phyloP scores from a whole-genome alignment of 176 grass and related monocot species.

The Aegilops sharonensis region DNA sequence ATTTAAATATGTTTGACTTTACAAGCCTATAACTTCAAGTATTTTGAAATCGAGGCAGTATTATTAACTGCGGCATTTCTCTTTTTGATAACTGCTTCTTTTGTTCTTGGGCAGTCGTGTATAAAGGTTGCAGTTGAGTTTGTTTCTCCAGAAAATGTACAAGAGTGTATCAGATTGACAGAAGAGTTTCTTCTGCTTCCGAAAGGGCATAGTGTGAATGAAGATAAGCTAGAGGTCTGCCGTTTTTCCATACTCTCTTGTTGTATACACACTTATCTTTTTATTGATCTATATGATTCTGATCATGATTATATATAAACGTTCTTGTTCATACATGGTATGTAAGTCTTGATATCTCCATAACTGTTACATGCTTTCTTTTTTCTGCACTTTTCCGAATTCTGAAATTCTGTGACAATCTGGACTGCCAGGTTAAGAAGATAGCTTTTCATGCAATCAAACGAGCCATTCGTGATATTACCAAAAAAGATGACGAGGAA shows the following conservation, averaged over 20 bases:
- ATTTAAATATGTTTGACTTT: too few species aligned
- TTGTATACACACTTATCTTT: too few species aligned
- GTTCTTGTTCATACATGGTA: not conserved
- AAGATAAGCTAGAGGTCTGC: constrained; percentile 87
- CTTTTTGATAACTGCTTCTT: too few species aligned
- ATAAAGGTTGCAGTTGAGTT: constrained; percentile 94
- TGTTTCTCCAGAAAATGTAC: constrained; percentile 82
- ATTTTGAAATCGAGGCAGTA: too few species aligned
- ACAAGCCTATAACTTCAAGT: too few species aligned
- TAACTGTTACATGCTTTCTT: not conserved
- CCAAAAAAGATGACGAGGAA: not conserved
- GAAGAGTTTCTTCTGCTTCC: constrained; percentile 80
- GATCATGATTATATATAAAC: not conserved
- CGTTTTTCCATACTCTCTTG: not conserved
- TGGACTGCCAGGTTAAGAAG: constrained; percentile 62
- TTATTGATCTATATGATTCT: not conserved
- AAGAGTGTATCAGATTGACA: constrained; percentile 63
- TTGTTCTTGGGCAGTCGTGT: constrained; percentile 58
- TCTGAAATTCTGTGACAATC: not conserved
- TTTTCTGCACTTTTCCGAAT: not conserved
- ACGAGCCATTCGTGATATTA: constrained; percentile 33
- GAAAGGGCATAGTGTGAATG: constrained; percentile 64
- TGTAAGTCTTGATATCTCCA: not conserved
- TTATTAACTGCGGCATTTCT: too few species aligned
- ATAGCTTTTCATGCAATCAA: constrained; percentile 51